phyloP scores from a whole-genome alignment of 1,139 yeast genomes.

The Scheffersomyces titani region DNA sequence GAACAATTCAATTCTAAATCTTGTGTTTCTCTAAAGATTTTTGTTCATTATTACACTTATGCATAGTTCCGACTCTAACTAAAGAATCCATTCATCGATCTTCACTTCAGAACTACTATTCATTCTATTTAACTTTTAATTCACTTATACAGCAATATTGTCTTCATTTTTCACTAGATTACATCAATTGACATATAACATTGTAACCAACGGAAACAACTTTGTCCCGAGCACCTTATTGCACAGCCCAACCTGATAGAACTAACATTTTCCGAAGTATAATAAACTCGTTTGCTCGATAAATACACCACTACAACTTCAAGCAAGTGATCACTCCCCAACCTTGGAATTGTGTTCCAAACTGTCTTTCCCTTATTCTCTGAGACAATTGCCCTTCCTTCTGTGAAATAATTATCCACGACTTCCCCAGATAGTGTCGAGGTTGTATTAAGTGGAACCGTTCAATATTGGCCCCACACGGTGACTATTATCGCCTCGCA shows the following conservation, averaged over 20 bases:
- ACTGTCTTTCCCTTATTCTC: neutral
- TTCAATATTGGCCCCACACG: neutral
- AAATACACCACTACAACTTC: neutral
- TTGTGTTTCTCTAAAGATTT: neutral
- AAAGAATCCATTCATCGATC: neutral
- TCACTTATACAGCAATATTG: neutral
- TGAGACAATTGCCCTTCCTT: neutral
- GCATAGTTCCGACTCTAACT: neutral
- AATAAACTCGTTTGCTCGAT: neutral
- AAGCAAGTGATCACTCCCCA: neutral
- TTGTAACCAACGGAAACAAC: neutral
- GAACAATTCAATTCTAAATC: neutral
- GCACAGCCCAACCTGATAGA: neutral
- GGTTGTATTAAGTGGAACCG: neutral
- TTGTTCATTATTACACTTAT: neutral
- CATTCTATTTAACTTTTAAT: neutral
- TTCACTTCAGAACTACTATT: neutral
- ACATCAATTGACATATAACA: neutral
- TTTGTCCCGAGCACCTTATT: neutral
- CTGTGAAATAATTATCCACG: neutral
- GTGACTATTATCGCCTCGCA: neutral
- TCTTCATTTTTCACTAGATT: neutral
- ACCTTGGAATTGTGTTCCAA: neutral
- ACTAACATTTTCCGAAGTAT: neutral
- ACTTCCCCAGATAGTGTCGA: neutral